Evolutionary conservation across 805 yeast species (phyloP).

Genomic region (Teunomyces barrocoloradensis): DNA sequence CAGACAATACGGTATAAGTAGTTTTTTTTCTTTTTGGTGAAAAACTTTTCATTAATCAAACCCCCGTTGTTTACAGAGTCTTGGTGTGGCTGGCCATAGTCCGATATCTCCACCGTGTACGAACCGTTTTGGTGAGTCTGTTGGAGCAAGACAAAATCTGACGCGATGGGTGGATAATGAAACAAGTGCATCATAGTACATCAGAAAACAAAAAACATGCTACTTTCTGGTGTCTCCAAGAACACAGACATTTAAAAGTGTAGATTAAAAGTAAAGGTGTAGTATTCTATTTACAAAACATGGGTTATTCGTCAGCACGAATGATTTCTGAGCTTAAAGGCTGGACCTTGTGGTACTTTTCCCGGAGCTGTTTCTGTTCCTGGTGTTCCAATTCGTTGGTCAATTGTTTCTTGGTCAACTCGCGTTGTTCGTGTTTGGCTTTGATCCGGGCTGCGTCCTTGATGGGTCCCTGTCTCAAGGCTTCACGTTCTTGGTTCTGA

Average conservation of each 20-base stretch:
- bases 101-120: constrained; percentile 28
- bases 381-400: constrained; percentile 65
- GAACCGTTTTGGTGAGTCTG: constrained; percentile 43
- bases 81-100: neutral
- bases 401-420: constrained; percentile 40
- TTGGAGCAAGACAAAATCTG: constrained; percentile 26
- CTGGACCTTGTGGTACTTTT: constrained; percentile 57
- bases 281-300: constrained; percentile 1
- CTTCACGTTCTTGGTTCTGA: constrained; percentile 68
- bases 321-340: constrained; percentile 49
- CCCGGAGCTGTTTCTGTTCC: constrained; percentile 57
- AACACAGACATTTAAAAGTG: constrained; percentile 35
- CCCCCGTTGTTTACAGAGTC: neutral
- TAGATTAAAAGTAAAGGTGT: neutral
- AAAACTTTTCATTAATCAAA: neutral
- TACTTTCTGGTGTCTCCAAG: constrained; percentile 47
- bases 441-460: constrained; percentile 71
- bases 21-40: neutral
- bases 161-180: constrained; percentile 18
- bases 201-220: constrained; percentile 22
- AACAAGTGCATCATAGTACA: constrained; percentile 48
- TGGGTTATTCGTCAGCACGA: constrained; percentile 1
- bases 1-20: neutral
- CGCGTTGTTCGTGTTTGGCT: constrained; percentile 32
- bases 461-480: constrained; percentile 78